These are phyloP conservation scores for Colletotrichum destructivum DNA, from an alignment of 2,329 filamentous ascomycete genomes.

Conservation along the genomic window DNA sequence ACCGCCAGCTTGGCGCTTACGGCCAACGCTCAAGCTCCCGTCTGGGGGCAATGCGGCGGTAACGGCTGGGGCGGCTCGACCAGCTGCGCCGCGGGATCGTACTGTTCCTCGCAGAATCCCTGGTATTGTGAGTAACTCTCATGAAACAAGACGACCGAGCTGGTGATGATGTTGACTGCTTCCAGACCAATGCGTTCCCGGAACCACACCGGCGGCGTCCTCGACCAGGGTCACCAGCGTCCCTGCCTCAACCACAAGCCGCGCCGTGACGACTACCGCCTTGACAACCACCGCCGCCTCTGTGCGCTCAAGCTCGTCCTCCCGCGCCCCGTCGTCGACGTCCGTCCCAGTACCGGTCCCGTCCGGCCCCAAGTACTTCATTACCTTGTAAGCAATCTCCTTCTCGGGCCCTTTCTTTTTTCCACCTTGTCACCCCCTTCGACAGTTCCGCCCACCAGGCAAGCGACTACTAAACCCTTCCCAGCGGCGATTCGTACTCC, in stretches of 20 bases:
- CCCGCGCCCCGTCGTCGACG: conserved; percentile 6
- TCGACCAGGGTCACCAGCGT: conserved; percentile 24
- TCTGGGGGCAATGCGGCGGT: conserved; percentile 60
- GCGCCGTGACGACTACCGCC: conserved; percentile 12
- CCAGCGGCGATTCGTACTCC: conserved; percentile 72
- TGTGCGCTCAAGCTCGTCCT: conserved; percentile 21
- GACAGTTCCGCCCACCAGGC: background rate
- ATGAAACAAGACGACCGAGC: background rate
- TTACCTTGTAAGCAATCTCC: conserved; percentile 54
- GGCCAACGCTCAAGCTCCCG: conserved; percentile 32
- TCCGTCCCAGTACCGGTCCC: conserved; percentile 17
- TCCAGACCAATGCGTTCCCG: conserved; percentile 33
- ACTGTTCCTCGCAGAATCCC: conserved; percentile 53
- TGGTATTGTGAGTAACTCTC: conserved; percentile 66
- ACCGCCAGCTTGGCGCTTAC: conserved; percentile 9
- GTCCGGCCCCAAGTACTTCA: conserved; percentile 52
- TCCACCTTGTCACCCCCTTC: background rate
- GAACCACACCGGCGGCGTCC: conserved; percentile 17
- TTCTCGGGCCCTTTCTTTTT: background rate
- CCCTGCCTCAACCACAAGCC: conserved; percentile 22
- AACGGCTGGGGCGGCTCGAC: conserved; percentile 54
- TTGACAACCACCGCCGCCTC: conserved; percentile 21
- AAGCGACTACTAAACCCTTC: background rate
- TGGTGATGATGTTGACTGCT: background rate
- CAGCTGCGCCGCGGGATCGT: conserved; percentile 58